Percentiles rank a stretch among this genome's conserved stretches.
phyloP scores from a whole-genome alignment of 2,329 filamentous ascomycete species.

The Cercospora canescens region DNA sequence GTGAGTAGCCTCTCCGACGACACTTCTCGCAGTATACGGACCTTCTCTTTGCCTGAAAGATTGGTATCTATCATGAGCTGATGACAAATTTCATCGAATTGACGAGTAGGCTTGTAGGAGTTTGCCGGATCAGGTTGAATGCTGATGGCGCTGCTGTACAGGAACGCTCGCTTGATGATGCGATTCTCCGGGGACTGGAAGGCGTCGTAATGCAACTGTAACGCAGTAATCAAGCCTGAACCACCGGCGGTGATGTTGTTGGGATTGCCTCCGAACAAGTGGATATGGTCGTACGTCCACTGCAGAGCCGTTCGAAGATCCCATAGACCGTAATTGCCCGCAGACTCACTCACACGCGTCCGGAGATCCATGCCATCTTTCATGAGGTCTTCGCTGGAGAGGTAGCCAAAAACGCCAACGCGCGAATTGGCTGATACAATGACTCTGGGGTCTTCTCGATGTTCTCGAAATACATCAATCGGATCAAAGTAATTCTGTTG shows the following conservation, averaged over 20 bases:
- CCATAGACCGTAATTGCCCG: slow-evolving; percentile 55
- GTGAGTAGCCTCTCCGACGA: slow-evolving; percentile 16
- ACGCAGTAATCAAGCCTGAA: slow-evolving; percentile 15
- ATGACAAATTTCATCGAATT: slow-evolving; percentile 21
- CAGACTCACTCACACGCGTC: slow-evolving; percentile 8
- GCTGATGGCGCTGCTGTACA: slow-evolving; percentile 22
- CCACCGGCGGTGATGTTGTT: slow-evolving; percentile 54
- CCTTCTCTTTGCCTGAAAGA: slow-evolving; percentile 14
- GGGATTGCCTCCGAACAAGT: slow-evolving; percentile 52
- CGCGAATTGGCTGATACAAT: slow-evolving; percentile 37
- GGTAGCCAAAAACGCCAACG: slow-evolving; percentile 43
- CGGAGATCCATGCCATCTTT: slow-evolving; percentile 15
- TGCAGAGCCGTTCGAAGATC: slow-evolving; percentile 57
- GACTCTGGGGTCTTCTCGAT: slow-evolving; percentile 22
- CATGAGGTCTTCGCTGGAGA: slow-evolving; percentile 38
- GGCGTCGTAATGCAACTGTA: slow-evolving; percentile 23
- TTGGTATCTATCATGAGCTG: slow-evolving; percentile 20
- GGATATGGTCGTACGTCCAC: slow-evolving; percentile 55
- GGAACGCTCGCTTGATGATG: slow-evolving; percentile 19
- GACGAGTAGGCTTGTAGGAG: slow-evolving; percentile 14
- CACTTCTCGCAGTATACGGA: slow-evolving; percentile 17
- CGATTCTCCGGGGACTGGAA: slow-evolving; percentile 18
- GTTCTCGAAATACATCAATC: slow-evolving; percentile 22
- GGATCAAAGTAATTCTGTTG: slow-evolving; percentile 21
- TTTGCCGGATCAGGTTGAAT: slow-evolving; percentile 18